phyloP scores from a whole-genome alignment of 805 yeast species.

The Kodamaea laetipori region DNA sequence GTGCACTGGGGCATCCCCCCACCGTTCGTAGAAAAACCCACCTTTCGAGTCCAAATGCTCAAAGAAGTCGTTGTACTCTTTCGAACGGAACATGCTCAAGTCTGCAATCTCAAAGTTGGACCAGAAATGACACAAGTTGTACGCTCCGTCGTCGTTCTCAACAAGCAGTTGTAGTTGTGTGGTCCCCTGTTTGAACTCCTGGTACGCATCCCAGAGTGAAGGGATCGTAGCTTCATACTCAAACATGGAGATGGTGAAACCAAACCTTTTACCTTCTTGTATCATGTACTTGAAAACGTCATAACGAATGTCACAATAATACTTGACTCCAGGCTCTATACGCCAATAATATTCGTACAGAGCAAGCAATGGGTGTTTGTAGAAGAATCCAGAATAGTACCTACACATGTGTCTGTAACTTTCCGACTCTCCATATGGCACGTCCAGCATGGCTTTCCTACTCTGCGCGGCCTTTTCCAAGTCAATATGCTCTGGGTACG shows the following conservation, averaged over 20 bases:
- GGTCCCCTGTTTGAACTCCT: constrained; percentile 53
- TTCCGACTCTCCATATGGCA: constrained; percentile 67
- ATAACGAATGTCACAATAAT: constrained; percentile 68
- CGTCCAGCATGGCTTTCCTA: constrained; percentile 21
- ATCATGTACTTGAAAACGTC: constrained; percentile 77
- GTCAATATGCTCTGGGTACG: constrained; percentile 67
- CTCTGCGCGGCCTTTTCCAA: constrained; percentile 31
- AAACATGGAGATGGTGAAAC: constrained; percentile 72
- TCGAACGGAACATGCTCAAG: constrained; percentile 73
- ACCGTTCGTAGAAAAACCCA: constrained; percentile 85
- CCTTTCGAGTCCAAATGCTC: constrained; percentile 65
- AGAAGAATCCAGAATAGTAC: constrained; percentile 80
- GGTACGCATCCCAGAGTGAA: constrained; percentile 71
- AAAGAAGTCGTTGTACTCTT: constrained; percentile 66
- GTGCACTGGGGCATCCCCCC: constrained; percentile 96
- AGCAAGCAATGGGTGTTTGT: constrained; percentile 70
- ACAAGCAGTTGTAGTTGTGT: constrained; percentile 23
- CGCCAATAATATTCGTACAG: constrained; percentile 93
- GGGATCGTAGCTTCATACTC: constrained; percentile 85
- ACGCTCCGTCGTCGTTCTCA: constrained; percentile 41
- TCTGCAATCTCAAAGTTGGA: constrained; percentile 84
- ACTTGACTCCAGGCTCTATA: constrained; percentile 85
- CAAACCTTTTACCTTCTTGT: constrained; percentile 63
- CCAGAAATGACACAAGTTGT: constrained; percentile 87
- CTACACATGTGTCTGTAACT: constrained; percentile 95